Base-by-base conservation (phyloP, 2,329 filamentous ascomycete genomes). In the Huntiella decipiens region DNA sequence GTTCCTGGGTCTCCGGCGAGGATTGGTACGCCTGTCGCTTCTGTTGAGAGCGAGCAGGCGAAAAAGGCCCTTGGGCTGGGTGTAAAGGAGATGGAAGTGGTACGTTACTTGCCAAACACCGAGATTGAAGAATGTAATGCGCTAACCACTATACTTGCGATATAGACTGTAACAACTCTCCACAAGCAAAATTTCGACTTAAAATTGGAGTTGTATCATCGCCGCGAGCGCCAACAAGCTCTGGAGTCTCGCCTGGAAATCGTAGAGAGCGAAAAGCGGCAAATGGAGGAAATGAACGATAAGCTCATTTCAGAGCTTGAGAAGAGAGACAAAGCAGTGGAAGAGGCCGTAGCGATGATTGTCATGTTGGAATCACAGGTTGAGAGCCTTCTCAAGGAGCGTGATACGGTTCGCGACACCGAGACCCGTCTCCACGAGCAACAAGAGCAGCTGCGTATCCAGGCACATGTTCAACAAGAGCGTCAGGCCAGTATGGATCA, bases 181-280 rank as follows among this genome's bases (percentile, higher is more conserved):
- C 75, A 79, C 57, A 85, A 85, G 37, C 74, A 82, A 60, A 85
- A 84, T 54, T 85, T 84, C 53, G 79, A 82, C 52, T 66, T 85
- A 37, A 84, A 85, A 58, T 64, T 84, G 31, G 79, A 84, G 56
- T 60, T 85, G 1, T 82, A 71, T 53, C 78, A 84, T 55, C 69
- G 77, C 5, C 68, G 79, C 22, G 73, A 84, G 58, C 68, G 71
- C 45, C 76, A 80, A 54, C 66, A 66, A 6, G 63, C 62, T 16
- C 54, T 83, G 32, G 77, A 82, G 54, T 65, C 69, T 32, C 65
- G 67, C 36, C 53, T 77, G n/a, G 68, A 74, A 34, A 58, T 57
- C 4, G 61, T 82, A 13, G 70, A 75, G 51, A 57, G 60, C 5
- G 67, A 75, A 45, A 68, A 70, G 50, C 60, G 58, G 3, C 70